Conservation (phyloP, 345 rosid species). For the Hirschfeldia incana region DNA sequence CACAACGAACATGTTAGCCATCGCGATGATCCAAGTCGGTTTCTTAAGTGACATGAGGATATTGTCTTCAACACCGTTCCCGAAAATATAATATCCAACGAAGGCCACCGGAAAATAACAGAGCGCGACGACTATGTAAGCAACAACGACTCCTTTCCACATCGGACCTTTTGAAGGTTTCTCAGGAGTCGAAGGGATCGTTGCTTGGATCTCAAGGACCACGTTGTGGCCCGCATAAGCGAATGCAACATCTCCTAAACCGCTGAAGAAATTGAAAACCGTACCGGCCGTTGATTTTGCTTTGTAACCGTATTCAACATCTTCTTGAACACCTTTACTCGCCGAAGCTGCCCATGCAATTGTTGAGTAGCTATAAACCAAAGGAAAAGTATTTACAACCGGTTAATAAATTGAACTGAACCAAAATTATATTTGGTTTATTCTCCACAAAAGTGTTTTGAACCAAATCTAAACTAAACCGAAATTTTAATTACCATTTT, state of each 20-base stretch:
- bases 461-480: neutral
- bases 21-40: slow-evolving; percentile 67
- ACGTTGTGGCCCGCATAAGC: slow-evolving; percentile 88
- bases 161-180: slow-evolving; percentile 85
- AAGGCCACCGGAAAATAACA: slow-evolving; percentile 88
- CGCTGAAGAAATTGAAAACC: slow-evolving; percentile 67
- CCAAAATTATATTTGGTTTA: neutral
- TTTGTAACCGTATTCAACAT: slow-evolving; percentile 55
- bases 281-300: slow-evolving; percentile 48
- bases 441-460: neutral
- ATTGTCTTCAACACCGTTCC: slow-evolving; percentile 65
- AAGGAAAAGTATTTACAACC: neutral
- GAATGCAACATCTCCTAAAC: slow-evolving; percentile 81
- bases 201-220: slow-evolving; percentile 87
- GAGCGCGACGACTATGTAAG: slow-evolving; percentile 68
- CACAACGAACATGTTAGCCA: slow-evolving; percentile 70
- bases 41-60: slow-evolving; percentile 66
- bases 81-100: slow-evolving; percentile 61
- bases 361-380: slow-evolving; percentile 60
- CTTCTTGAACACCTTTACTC: slow-evolving; percentile 54
- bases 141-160: slow-evolving; percentile 80
- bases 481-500: neutral
- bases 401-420: neutral
- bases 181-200: slow-evolving; percentile 82
- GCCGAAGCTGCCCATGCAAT: slow-evolving; percentile 75